Percentiles rank a stretch among this genome's conserved stretches.
Evolutionary conservation across 495 filamentous ascomycete genomes (phyloP).

Genomic region (Baudoinia panamericana): DNA sequence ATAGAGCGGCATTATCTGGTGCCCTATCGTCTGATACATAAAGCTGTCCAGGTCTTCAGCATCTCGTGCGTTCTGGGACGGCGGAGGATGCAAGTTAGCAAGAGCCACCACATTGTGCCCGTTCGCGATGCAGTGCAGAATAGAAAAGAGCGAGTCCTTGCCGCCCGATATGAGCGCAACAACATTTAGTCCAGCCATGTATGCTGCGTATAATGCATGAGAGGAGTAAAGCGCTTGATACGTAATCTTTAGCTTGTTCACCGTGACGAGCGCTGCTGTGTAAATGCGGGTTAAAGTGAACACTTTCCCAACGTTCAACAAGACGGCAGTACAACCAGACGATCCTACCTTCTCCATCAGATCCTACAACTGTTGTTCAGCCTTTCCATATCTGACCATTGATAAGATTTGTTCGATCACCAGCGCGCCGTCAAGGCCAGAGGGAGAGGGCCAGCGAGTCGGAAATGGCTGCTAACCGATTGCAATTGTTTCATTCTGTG

Average conservation of each 20-base stretch:
- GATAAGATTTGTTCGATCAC: constrained; percentile 11
- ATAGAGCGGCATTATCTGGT: constrained; percentile 76
- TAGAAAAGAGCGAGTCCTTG: constrained; percentile 89
- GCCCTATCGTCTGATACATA: constrained; percentile 98
- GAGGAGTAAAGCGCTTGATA: no score
- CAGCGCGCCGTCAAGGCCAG: constrained; percentile 20
- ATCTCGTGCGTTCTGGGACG: constrained; percentile 22
- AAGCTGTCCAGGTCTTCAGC: constrained; percentile 79
- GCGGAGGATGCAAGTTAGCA: constrained; percentile 65
- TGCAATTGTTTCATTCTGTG: constrained; percentile 21
- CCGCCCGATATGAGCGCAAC: constrained; percentile 90
- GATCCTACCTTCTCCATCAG: constrained; percentile 15
- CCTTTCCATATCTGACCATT: neutral
- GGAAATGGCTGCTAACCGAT: constrained; percentile 13
- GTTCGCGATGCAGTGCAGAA: constrained; percentile 77
- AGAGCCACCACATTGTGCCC: constrained; percentile 78
- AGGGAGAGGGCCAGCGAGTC: constrained; percentile 12
- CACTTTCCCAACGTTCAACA: no score
- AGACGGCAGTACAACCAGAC: no score
- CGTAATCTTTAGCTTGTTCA: no score
- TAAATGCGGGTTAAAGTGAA: no score
- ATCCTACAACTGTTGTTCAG: neutral
- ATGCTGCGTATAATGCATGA: no score
- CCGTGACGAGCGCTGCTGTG: no score
- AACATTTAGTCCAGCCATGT: constrained; percentile 50